These are phyloP conservation scores for Populus deltoides DNA, from an alignment of 345 rosid species.

Conservation along the genomic window DNA sequence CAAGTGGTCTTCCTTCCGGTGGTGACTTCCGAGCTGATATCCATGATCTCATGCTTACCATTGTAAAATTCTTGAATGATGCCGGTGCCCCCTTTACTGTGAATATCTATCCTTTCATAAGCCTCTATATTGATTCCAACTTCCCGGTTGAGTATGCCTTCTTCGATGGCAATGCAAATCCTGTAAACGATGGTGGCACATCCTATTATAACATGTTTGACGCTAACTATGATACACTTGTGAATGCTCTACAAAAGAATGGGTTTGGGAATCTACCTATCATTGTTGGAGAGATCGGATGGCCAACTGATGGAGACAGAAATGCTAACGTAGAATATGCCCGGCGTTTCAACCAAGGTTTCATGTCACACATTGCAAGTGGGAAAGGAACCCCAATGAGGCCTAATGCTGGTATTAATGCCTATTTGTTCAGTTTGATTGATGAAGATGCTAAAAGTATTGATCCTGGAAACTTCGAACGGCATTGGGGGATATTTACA, in stretches of 20 bases:
- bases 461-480: constrained; percentile 58
- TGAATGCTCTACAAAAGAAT: constrained; percentile 65
- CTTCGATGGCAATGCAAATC: constrained; percentile 54
- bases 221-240: constrained; percentile 80
- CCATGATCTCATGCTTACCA: constrained; percentile 54
- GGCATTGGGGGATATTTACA: constrained; percentile 38
- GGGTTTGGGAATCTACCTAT: constrained; percentile 71
- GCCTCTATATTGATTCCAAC: constrained; percentile 66
- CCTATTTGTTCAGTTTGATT: constrained; percentile 65
- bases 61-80: constrained; percentile 59
- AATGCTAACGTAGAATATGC: constrained; percentile 57
- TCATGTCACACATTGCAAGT: constrained; percentile 46
- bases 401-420: constrained; percentile 47
- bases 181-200: constrained; percentile 73
- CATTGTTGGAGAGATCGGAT: constrained; percentile 84
- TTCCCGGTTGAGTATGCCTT: constrained; percentile 82
- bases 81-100: constrained; percentile 56
- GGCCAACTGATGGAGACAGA: constrained; percentile 83
- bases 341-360: constrained; percentile 76
- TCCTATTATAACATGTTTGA: constrained; percentile 81
- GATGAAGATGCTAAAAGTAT: constrained; percentile 86
- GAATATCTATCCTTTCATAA: constrained; percentile 92
- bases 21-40: constrained; percentile 77
- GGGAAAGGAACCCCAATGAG: constrained; percentile 75
- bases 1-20: constrained; percentile 61